Conservation (phyloP, 305 asterid species). For the Petunia hybrid region DNA sequence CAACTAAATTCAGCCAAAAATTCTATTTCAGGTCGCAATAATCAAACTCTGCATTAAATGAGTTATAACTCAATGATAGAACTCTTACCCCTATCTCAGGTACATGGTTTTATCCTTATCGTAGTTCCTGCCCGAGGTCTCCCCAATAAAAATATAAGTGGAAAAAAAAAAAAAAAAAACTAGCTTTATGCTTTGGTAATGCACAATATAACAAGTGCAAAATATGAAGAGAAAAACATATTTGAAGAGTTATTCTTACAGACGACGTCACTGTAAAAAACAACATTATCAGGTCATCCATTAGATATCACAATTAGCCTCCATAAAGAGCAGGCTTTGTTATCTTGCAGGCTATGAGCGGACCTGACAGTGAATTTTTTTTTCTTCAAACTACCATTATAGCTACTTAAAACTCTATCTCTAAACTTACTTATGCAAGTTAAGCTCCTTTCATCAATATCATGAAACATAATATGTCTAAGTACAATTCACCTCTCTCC, state of each 20-base stretch:
- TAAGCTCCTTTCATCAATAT: conserved; percentile 16
- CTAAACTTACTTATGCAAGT: background rate
- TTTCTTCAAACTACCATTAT: too few species aligned
- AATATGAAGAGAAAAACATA: too few species aligned
- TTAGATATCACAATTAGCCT: too few species aligned
- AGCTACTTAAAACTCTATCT: background rate
- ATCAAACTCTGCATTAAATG: background rate
- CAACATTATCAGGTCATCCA: too few species aligned
- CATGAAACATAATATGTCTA: background rate
- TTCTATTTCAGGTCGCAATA: background rate
- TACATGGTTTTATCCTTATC: background rate
- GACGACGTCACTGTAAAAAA: too few species aligned
- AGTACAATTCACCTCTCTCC: too few species aligned
- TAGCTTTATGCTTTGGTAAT: background rate
- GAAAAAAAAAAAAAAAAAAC: background rate
- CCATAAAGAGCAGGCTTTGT: too few species aligned
- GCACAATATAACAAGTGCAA: background rate
- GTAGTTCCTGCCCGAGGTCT: background rate
- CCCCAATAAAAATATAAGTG: background rate
- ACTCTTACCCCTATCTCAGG: background rate
- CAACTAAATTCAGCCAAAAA: background rate
- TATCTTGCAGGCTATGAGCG: too few species aligned
- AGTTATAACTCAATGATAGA: background rate
- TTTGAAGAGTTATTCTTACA: too few species aligned
- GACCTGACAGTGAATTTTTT: too few species aligned